Conservation (phyloP, 129 eudicot genomes). For the Tanacetum coccineum region DNA sequence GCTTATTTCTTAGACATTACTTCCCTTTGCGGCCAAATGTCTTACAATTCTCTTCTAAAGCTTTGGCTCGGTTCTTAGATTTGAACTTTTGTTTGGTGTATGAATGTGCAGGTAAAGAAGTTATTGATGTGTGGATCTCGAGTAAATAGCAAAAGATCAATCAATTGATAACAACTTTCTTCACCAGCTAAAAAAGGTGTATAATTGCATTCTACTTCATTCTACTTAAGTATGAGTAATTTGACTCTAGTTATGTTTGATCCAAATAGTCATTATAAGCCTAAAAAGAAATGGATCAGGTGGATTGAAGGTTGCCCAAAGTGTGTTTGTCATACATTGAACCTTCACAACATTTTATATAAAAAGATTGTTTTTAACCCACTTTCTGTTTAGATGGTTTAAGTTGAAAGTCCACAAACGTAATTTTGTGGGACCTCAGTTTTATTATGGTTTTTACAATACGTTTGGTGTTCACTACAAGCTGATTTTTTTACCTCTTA, state of each 20-base stretch:
- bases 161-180: conserved; percentile 87
- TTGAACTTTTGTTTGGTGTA: neutral
- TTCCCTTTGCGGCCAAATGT: no score
- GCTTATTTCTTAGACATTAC: no score
- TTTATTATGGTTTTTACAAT: no score
- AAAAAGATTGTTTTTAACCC: no score
- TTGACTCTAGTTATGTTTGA: neutral
- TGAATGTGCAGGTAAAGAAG: no score
- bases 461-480: no score
- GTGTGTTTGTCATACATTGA: no score
- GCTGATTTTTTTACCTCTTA: no score
- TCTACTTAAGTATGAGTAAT: neutral
- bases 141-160: conserved; percentile 90
- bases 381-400: conserved; percentile 76
- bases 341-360: no score
- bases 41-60: no score
- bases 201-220: no score
- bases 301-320: neutral
- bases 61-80: neutral
- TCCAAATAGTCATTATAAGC: neutral
- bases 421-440: no score
- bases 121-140: conserved; percentile 64
- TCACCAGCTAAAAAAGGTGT: conserved; percentile 76
- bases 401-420: conserved; percentile 80
- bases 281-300: neutral